phyloP scores from a whole-genome alignment of 1,139 yeast species.

The Taphrina confusa region DNA sequence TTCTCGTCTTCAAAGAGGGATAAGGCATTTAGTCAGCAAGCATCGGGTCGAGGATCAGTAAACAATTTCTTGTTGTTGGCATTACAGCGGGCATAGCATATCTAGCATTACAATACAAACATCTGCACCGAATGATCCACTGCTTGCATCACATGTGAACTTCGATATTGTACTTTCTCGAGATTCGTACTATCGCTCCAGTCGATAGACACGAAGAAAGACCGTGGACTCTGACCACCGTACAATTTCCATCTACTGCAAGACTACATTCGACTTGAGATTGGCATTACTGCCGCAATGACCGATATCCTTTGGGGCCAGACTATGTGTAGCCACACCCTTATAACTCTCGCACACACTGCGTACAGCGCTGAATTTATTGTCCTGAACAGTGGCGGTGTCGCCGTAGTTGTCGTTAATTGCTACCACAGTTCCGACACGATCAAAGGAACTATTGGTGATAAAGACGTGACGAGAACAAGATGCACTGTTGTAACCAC shows the following conservation, averaged over 20 bases:
- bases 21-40: too few species aligned
- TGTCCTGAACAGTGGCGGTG: not conserved
- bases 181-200: too few species aligned
- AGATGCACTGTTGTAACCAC: not conserved
- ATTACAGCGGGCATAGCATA: too few species aligned
- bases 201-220: too few species aligned
- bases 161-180: too few species aligned
- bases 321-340: not conserved
- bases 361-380: constrained; percentile 1
- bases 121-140: too few species aligned
- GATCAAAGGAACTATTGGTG: not conserved
- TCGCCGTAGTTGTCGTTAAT: constrained; percentile 3
- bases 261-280: not conserved
- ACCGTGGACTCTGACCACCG: too few species aligned
- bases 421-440: not conserved
- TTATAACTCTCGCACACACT: constrained; percentile 1
- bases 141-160: too few species aligned
- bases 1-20: too few species aligned
- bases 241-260: not conserved
- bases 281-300: not conserved
- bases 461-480: not conserved
- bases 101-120: too few species aligned
- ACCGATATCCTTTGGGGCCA: not conserved
- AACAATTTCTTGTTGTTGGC: too few species aligned
- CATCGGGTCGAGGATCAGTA: too few species aligned